Base-by-base conservation (phyloP, 192 early-diverging fungal species). In the Mortierella claussenii region DNA sequence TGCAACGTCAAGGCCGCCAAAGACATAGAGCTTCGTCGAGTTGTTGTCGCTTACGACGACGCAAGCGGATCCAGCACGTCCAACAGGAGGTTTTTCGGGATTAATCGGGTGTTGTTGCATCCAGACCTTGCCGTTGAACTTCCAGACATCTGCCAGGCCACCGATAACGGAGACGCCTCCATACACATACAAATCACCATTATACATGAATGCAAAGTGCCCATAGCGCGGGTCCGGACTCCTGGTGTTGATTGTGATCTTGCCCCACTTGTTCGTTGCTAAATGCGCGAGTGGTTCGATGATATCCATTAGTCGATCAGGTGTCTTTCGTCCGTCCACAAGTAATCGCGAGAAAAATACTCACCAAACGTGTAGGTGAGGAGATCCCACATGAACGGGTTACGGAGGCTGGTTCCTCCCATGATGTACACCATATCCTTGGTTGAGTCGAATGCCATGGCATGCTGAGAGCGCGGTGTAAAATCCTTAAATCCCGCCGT, bases 371-470 rank as follows among this genome's bases (percentile, higher is more conserved):
- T 45, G 23, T 79, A 76, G 2, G 58, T 67, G 9, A 76, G 59
- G 4, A 76, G 12, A 49, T 76, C 61, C 42, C 54, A 40, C 12
- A 62, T 34, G 17, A 44, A 67, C 17, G 34, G 18, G 4, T 20
- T 31, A 18, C 26, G 18, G 2, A 46, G 20, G 23, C 68, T 79
- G 9, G 60, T 67, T 48, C 78, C 78, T 13, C 78, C 78, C 32
- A 34, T 66, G 44, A 79, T 65, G 33, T 71, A 66, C 21, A 79
- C 69, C 58, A 79, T 57, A 34, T 79, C 78, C 34, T 71, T 65
- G 58, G 3, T 26, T 21, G 48, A 17, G 37, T 79, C 78, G 36
- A 71, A 79, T 2, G 69, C 78, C 63, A 71, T 71, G 2, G 78
- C 60, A 46, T 79, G 78, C 33, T 71, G 69, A 8, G 68, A 67